phyloP scores from a whole-genome alignment of 371 early-diverging fungal genomes.

The Gilbertella persicaria region DNA sequence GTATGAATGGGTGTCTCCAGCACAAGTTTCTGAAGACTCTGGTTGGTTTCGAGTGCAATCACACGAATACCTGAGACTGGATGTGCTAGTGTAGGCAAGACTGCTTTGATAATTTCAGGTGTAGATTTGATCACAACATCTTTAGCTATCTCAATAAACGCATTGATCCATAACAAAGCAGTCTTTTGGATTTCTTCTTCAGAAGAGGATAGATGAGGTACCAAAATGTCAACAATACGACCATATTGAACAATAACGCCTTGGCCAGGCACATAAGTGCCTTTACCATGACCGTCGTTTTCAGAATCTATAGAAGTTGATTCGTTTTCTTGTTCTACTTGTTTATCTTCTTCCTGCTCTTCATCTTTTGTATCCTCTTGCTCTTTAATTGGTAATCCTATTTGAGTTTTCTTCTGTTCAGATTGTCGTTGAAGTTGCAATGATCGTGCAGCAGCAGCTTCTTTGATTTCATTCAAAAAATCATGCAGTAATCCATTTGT shows the following conservation, averaged over 20 bases:
- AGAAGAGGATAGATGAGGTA: slow-evolving; percentile 72
- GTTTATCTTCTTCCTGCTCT: background rate
- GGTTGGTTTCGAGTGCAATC: slow-evolving; percentile 76
- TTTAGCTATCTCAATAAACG: slow-evolving; percentile 79
- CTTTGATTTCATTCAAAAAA: slow-evolving; percentile 79
- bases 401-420: background rate
- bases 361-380: background rate
- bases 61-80: slow-evolving; percentile 58
- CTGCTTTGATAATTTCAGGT: slow-evolving; percentile 73
- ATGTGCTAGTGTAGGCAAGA: slow-evolving; percentile 85
- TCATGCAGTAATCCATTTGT: slow-evolving; percentile 71
- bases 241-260: slow-evolving; percentile 79
- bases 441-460: slow-evolving; percentile 64
- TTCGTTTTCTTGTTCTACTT: background rate
- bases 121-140: slow-evolving; percentile 76
- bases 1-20: slow-evolving; percentile 48
- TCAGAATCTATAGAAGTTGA: slow-evolving; percentile 15
- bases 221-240: slow-evolving; percentile 77
- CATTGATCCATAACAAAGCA: slow-evolving; percentile 85
- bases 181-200: slow-evolving; percentile 89
- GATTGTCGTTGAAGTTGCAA: slow-evolving; percentile 20
- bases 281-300: slow-evolving; percentile 54
- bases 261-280: slow-evolving; percentile 70
- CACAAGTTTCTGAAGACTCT: slow-evolving; percentile 72
- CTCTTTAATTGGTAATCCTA: too few relatives aligned